Base-by-base conservation (phyloP, 768 basidiomycete genomes). In the Kwoniella bestiolae region DNA sequence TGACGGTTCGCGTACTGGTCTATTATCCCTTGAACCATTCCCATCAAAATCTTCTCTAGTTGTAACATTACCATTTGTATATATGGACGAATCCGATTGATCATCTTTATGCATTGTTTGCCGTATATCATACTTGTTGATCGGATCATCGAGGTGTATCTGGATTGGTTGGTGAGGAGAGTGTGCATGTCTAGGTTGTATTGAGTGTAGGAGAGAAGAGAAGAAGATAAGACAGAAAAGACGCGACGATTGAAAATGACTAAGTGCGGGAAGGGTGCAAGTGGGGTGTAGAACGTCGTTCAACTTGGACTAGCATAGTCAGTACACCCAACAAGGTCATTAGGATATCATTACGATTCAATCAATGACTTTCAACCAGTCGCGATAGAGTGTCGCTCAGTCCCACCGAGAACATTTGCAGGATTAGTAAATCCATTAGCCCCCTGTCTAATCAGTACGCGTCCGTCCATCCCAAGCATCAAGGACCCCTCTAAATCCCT, bases 21-120 rank as follows among this genome's bases (percentile, higher is more conserved):
- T 11, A 41, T 41, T 5, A 41, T 14, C 2, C 18, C 12, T 11
- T 16, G 38, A 5, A 41, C 18, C 3, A 41, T 14, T 41, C 38
- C 12, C 12, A 41, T 41, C 38, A 41, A 55, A 35, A 32, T 23
- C 16, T 55, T 28, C n/a, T 32, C 0, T 18, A 34, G 5, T 1
- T 26, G n/a, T 2, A 3, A 4, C 9, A 47, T 7, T 25, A 21
- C 1, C 2, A 8, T 47, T 6, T 14, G 9, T 26, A 3, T n/a
- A 26, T 32, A 9, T 35, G 34, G 52, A 55, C 32, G 32, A 55
- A 55, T 34, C 32, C 32, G 12, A 55, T 55, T 55, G 14, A 21
- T 34, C 32, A 23, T 55, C n/a, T n/a, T 12, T 32, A 55, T 55
- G 52, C 52, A 55, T 55, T 32, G 29, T 55, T 34, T 55, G 1